Evolutionary conservation across 2,329 filamentous ascomycete genomes (phyloP), one percentile per base, ranked within the genome.

Genomic region (Aureobasidium namibiae): DNA sequence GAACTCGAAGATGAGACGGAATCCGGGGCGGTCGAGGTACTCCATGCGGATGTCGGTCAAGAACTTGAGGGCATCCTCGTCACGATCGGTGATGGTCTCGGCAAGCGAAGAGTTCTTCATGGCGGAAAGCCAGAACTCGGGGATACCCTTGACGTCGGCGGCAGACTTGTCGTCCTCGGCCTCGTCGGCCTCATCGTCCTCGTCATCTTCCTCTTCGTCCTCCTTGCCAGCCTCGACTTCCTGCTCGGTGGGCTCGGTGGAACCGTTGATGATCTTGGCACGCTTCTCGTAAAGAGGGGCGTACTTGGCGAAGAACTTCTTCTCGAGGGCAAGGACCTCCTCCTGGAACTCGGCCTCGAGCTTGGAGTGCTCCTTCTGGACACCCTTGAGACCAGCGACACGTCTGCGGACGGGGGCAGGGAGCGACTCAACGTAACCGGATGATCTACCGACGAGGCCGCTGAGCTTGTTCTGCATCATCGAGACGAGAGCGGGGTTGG

Each of bases 71-170:
- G 92, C 94, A 66, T 84, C 86, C 83, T 99, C 94, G 72, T 99
- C 94, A 65, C 91, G 89, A 69, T 97, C 94, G 69, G 94, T 99
- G 74, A 99, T 96, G 85, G 96, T 96, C 78, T 99, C 95, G 60
- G 92, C 90, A 60, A 99, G 86, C 31, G 92, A 95, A 75, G 96
- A 92, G 81, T 99, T 99, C 84, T 99, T 99, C 92, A 99, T 97
- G 67, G 95, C 92, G 63, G 92, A 96, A 53, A 99, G 82, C 94
- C 94, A 99, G 83, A 99, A 99, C 78, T 99, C 94, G 64, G 94
- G 94, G 64, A 99, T 96, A 75, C 94, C 94, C 69, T 85, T 81
- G 65, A 87, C 76, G 59, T 79, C 74, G 61, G 76, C 74, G 34
- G 77, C 73, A 63, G 82, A 77, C 60, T 77, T 74, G 46, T 80